These are phyloP conservation scores for Wickerhamiella brachini DNA, from an alignment of 805 yeast species.

Conservation along the genomic window DNA sequence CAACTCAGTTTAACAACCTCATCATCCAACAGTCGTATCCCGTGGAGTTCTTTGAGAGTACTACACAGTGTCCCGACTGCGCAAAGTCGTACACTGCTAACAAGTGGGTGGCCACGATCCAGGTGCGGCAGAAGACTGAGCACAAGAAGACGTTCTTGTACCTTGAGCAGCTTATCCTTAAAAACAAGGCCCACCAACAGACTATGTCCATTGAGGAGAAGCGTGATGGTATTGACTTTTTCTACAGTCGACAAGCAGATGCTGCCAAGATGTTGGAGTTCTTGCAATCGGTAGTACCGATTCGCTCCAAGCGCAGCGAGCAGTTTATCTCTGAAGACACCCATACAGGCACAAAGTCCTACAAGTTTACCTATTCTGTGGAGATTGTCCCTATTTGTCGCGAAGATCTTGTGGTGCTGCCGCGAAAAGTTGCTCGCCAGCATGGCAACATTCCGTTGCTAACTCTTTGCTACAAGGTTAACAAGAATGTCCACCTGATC, in stretches of 20 bases:
- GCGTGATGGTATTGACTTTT: constrained; percentile 90
- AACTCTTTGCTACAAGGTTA: constrained; percentile 70
- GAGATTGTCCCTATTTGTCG: constrained; percentile 95
- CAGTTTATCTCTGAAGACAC: constrained; percentile 86
- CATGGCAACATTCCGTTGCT: constrained; percentile 73
- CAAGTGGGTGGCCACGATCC: constrained; percentile 97
- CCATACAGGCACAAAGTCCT: constrained; percentile 76
- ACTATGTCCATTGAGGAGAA: constrained; percentile 88
- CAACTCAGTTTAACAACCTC: constrained; percentile 57
- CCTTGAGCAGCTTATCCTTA: constrained; percentile 87
- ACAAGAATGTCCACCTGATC: constrained; percentile 72
- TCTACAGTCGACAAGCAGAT: constrained; percentile 74
- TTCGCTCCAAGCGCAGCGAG: constrained; percentile 69
- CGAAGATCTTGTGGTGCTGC: constrained; percentile 88
- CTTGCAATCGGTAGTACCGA: constrained; percentile 70
- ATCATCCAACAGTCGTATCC: constrained; percentile 89
- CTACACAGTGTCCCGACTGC: constrained; percentile 98
- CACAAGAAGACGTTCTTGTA: constrained; percentile 95
- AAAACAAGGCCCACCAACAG: constrained; percentile 83
- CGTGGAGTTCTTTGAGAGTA: constrained; percentile 83
- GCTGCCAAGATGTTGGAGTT: constrained; percentile 93
- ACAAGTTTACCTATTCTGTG: constrained; percentile 82
- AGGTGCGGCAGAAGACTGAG: constrained; percentile 91
- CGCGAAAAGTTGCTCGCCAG: constrained; percentile 70
- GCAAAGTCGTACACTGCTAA: constrained; percentile 93